These are phyloP conservation scores for Aphanomyces astaci DNA, from an alignment of 352 stramenopile species.

Conservation along the genomic window DNA sequence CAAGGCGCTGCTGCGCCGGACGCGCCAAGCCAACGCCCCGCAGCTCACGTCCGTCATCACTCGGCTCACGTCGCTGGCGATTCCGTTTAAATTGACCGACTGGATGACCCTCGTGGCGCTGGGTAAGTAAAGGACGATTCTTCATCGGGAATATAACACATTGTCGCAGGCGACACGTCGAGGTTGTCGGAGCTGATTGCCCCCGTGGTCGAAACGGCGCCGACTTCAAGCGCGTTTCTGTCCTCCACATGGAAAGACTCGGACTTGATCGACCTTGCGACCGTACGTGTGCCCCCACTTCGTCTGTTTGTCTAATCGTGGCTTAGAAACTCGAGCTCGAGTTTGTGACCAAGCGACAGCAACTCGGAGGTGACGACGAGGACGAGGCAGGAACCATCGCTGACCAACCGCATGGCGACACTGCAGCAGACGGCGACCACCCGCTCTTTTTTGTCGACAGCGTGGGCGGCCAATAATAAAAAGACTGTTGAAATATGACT, in stretches of 20 bases:
- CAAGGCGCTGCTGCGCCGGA: background rate
- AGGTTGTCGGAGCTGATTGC: background rate
- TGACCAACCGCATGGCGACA: background rate
- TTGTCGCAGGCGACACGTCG: constrained; percentile 4
- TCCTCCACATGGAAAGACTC: background rate
- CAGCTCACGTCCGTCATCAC: constrained; percentile 11
- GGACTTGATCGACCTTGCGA: background rate
- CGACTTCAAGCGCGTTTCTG: background rate
- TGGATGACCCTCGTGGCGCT: constrained; percentile 8
- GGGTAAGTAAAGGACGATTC: background rate
- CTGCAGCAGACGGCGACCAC: background rate
- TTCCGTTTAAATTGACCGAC: constrained; percentile 20
- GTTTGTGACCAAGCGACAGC: background rate
- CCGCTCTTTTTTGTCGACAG: constrained; percentile 23
- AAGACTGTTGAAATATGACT: too few species aligned
- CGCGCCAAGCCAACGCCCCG: background rate
- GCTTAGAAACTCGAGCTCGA: constrained; percentile 4
- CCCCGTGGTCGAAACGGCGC: background rate
- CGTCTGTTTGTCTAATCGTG: background rate
- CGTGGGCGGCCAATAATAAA: constrained; percentile 1
- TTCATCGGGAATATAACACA: background rate
- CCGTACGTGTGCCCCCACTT: background rate
- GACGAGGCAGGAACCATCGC: background rate
- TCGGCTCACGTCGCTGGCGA: background rate
- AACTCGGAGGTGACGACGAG: background rate